Evolutionary conservation across 257 asterid species (phyloP).

Genomic region (Eustoma russellianum): DNA sequence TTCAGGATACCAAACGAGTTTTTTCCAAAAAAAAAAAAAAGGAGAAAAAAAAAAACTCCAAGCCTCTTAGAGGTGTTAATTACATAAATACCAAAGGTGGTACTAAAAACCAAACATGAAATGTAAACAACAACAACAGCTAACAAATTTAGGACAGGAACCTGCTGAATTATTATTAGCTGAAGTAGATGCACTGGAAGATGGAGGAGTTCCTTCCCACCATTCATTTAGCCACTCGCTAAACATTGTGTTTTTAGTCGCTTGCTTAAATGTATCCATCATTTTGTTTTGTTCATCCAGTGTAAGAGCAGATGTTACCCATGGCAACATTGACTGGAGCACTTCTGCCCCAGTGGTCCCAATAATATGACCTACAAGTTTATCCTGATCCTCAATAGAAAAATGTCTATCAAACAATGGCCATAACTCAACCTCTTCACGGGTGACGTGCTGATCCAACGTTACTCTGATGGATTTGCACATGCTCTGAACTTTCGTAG

Average conservation of each 20-base stretch:
- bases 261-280: constrained; percentile 97
- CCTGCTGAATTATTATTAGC: constrained; percentile 46
- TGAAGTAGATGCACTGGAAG: constrained; percentile 41
- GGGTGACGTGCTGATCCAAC: constrained; percentile 83
- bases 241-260: constrained; percentile 95
- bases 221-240: constrained; percentile 97
- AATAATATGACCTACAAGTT: constrained; percentile 84
- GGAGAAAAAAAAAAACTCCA: too few relatives aligned
- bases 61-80: background rate
- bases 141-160: constrained; percentile 6
- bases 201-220: constrained; percentile 73
- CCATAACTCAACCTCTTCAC: constrained; percentile 98
- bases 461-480: constrained; percentile 96
- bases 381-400: constrained; percentile 89
- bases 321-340: constrained; percentile 93
- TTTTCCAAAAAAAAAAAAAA: too few relatives aligned
- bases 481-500: constrained; percentile 90
- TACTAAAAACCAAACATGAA: background rate
- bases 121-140: background rate
- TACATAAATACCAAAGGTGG: background rate
- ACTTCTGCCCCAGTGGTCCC: constrained; percentile 99
- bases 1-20: too few relatives aligned
- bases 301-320: constrained; percentile 97
- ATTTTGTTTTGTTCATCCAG: constrained; percentile 94
- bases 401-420: constrained; percentile 90